A percentile compares a stretch with the other conserved stretches of the same genome.
phyloP scores from a whole-genome alignment of 768 basidiomycete genomes.

The Podaxis mareebaensis region DNA sequence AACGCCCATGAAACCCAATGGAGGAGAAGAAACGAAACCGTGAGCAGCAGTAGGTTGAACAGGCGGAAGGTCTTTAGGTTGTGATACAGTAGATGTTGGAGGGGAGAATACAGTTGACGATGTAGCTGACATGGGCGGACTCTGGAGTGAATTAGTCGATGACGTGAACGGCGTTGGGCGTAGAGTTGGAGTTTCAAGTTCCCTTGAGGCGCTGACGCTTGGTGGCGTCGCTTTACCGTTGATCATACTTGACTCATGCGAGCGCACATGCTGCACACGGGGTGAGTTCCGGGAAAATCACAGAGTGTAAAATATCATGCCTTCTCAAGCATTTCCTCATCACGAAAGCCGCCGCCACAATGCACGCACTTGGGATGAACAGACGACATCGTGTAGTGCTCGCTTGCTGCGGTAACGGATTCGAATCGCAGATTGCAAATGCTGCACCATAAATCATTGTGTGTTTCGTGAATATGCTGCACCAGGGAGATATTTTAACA shows the following conservation, averaged over 20 bases:
- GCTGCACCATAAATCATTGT: constrained; percentile 37
- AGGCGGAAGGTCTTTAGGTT: background rate
- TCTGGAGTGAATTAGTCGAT: background rate
- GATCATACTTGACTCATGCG: background rate
- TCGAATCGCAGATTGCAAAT: constrained; percentile 43
- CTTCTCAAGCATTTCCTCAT: constrained; percentile 35
- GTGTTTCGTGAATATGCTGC: constrained; percentile 40
- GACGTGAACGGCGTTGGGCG: background rate
- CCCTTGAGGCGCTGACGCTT: background rate
- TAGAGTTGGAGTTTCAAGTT: constrained; percentile 9
- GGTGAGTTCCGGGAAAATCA: background rate
- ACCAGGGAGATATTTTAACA: background rate
- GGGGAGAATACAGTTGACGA: constrained; percentile 12
- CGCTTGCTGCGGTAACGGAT: constrained; percentile 32
- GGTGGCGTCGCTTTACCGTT: background rate
- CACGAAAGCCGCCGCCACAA: constrained; percentile 43
- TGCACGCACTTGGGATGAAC: constrained; percentile 45
- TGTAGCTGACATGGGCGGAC: background rate
- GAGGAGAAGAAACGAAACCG: constrained; percentile 4
- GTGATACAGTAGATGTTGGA: constrained; percentile 11
- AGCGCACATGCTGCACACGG: constrained; percentile 20
- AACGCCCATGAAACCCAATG: background rate
- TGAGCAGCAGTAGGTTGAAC: background rate
- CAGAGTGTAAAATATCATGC: constrained; percentile 25
- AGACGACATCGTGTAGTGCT: constrained; percentile 42